Evolutionary conservation across 495 filamentous ascomycete species (phyloP), one percentile per base, ranked within the genome.

Genomic region (Opeltia flavorubescens): DNA sequence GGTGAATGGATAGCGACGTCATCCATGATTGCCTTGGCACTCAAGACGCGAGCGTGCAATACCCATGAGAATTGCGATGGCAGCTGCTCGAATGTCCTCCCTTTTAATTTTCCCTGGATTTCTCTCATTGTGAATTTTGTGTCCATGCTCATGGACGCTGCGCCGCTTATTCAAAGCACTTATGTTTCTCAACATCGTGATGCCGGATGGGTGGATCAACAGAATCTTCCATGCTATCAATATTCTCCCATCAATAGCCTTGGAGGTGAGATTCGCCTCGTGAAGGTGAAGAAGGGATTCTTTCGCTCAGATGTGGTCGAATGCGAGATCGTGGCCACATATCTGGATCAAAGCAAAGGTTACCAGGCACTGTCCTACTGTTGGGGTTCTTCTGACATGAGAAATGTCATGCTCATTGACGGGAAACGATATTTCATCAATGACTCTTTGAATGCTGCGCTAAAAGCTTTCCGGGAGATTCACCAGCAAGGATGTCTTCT

Each of bases 51-150:
- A 2, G 25, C 25, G 8, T 43, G 41, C 25, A 24, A 43, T 27
- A 43, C 25, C 25, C 41, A 43, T 5, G 41, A 43, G n/a, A 27
- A 43, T 13, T 43, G 41, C n/a, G 41, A 43, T 27, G 41, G 41
- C 8, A 43, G 41, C 41, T 43, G 41, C 25, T 27, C 18, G 17
- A 13, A 26, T 43, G 18, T 8, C 41, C 8, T 25, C 25, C 8
- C 17, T n/a, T 11, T 6, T 17, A n/a, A 0, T 27, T 24, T 24
- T 21, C 41, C 41, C 17, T n/a, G 21, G 6, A 9, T 33, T 33
- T 9, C 9, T 9, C 9, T 9, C 9, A 33, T 33, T 9, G 30
- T 9, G 30, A 9, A 9, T 9, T 33, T 33, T 15, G 30, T 33
- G 30, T 15, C 30, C 9, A 33, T 33, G 30, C 30, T 33, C 30